Evolutionary conservation across 2,329 filamentous ascomycete species (phyloP).

Genomic region (Diaporthe caulivora): DNA sequence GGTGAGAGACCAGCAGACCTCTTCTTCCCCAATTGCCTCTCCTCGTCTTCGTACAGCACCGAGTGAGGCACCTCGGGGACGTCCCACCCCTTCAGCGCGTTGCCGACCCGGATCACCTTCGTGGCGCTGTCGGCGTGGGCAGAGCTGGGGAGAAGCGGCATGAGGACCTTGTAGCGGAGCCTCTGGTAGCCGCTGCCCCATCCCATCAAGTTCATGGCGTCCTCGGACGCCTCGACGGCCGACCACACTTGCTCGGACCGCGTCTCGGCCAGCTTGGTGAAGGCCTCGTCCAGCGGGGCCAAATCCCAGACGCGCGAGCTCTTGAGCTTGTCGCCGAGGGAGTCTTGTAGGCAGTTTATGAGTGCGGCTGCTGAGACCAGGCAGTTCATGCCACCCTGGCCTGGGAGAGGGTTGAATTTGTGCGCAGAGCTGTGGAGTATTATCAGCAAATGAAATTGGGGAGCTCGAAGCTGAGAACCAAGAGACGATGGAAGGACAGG

Average conservation of each 20-base stretch:
- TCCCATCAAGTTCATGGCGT: slow-evolving; percentile 5
- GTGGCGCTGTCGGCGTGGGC: not conserved
- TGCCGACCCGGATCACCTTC: not conserved
- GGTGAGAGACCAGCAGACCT: not conserved
- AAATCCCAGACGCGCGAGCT: not conserved
- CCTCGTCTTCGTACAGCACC: slow-evolving; percentile 3
- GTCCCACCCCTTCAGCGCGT: not conserved
- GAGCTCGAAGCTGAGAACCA: not conserved
- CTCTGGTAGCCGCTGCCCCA: slow-evolving; percentile 3
- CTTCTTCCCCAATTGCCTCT: not conserved
- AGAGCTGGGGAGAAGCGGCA: not conserved
- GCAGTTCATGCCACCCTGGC: slow-evolving; percentile 22
- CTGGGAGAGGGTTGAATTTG: slow-evolving; percentile 17
- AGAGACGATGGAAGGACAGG: too few species aligned
- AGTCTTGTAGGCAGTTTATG: slow-evolving; percentile 11
- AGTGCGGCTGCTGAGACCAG: slow-evolving; percentile 4
- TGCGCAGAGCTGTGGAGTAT: not conserved
- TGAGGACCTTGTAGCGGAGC: slow-evolving; percentile 4
- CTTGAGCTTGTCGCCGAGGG: slow-evolving; percentile 16
- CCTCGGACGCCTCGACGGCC: not conserved
- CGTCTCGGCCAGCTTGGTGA: slow-evolving; percentile 2
- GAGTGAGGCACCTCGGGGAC: not conserved
- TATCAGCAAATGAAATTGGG: not conserved
- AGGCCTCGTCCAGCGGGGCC: slow-evolving; percentile 8
- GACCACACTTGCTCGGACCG: not conserved